Percentiles rank a stretch among this genome's conserved stretches.
Evolutionary conservation across 2,329 filamentous ascomycete species (phyloP).

Genomic region (Claviceps arundinis): DNA sequence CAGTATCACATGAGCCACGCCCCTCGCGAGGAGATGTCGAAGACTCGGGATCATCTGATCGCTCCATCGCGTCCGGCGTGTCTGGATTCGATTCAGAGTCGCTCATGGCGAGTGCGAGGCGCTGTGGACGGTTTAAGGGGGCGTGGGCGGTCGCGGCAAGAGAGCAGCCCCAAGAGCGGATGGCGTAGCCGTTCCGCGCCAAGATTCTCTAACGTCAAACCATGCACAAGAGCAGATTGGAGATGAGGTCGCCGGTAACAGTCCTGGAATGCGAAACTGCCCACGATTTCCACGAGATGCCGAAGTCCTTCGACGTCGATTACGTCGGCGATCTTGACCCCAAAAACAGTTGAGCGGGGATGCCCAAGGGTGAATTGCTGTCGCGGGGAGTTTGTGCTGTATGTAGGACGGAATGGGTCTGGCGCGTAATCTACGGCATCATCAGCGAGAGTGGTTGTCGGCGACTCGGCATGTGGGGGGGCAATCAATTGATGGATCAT

Average conservation of each 20-base stretch:
- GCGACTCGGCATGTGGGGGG: neutral
- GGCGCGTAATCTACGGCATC: constrained; percentile 3
- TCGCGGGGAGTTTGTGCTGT: neutral
- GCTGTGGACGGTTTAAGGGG: neutral
- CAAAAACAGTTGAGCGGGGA: neutral
- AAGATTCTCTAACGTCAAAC: neutral
- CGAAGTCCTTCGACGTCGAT: neutral
- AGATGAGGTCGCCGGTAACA: neutral
- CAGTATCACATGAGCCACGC: constrained; percentile 9
- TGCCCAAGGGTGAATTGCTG: neutral
- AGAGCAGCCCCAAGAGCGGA: constrained; percentile 2
- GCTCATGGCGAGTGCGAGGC: constrained; percentile 9
- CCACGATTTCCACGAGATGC: neutral
- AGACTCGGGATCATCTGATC: constrained; percentile 19
- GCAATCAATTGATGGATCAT: neutral
- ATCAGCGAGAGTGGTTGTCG: neutral
- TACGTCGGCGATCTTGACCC: neutral
- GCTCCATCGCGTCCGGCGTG: constrained; percentile 32
- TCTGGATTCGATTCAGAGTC: constrained; percentile 26
- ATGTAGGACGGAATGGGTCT: neutral
- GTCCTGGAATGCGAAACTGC: neutral
- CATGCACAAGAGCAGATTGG: constrained; percentile 2
- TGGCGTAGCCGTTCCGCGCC: constrained; percentile 6
- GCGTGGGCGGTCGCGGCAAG: neutral
- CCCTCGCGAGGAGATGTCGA: constrained; percentile 32